Conservation (phyloP, 495 filamentous ascomycete genomes). For the Tuber calosporum region DNA sequence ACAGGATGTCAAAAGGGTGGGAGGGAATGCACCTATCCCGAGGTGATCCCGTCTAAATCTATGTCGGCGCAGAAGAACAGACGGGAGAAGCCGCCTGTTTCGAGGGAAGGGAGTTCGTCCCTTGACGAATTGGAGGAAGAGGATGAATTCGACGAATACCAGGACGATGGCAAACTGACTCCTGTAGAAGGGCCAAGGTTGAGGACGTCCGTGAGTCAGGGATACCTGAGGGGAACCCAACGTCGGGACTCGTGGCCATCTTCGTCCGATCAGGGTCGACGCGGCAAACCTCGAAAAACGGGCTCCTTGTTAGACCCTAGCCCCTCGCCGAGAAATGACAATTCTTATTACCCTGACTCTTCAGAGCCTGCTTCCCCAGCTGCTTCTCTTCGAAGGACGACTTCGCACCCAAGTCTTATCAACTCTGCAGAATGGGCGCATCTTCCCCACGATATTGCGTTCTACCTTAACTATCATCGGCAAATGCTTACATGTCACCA, state of each 20-base stretch:
- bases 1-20: conserved; percentile 42
- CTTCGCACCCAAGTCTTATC: conserved; percentile 31
- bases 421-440: conserved; percentile 41
- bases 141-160: conserved; percentile 40
- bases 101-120: conserved; percentile 41
- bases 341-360: conserved; percentile 34
- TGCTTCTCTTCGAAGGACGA: conserved; percentile 20
- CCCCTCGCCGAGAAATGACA: conserved; percentile 34
- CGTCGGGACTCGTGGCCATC: conserved; percentile 38
- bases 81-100: conserved; percentile 31
- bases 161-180: conserved; percentile 31
- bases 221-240: conserved; percentile 29
- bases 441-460: conserved; percentile 57
- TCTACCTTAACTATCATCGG: conserved; percentile 70
- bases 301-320: conserved; percentile 38
- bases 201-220: conserved; percentile 31
- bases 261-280: conserved; percentile 28
- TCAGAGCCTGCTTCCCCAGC: conserved; percentile 37
- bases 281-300: conserved; percentile 34
- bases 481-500: conserved; percentile 70
- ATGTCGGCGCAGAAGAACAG: conserved; percentile 30
- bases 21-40: conserved; percentile 42
- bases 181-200: conserved; percentile 30
- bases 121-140: conserved; percentile 41
- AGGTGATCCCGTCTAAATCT: conserved; percentile 37